Evolutionary conservation across 2,329 filamentous ascomycete genomes (phyloP).

Genomic region (Fusarium torulosum): DNA sequence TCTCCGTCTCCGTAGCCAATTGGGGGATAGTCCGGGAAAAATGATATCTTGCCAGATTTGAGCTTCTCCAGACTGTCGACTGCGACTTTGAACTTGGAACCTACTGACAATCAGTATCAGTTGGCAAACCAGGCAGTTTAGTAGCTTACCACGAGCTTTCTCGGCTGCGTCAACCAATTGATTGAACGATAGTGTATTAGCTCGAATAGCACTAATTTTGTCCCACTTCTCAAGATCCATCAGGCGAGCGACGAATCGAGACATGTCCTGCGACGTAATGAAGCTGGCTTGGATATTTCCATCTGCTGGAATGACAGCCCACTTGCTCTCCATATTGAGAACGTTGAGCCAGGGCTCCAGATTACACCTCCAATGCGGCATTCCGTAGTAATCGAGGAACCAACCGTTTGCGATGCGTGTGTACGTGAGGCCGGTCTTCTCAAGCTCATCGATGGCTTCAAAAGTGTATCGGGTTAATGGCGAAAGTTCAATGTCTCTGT

Average conservation of each 20-base stretch:
- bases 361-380: conserved; percentile 39
- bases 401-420: conserved; percentile 42
- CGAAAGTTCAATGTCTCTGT: conserved; percentile 34
- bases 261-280: conserved; percentile 43
- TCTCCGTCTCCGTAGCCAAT: conserved; percentile 34
- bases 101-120: neutral
- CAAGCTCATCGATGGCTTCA: conserved; percentile 36
- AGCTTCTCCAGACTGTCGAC: conserved; percentile 42
- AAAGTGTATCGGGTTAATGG: conserved; percentile 43
- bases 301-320: conserved; percentile 38
- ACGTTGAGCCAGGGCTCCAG: conserved; percentile 45
- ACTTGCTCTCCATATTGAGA: conserved; percentile 42
- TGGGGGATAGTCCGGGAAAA: conserved; percentile 34
- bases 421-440: conserved; percentile 16
- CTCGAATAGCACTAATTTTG: conserved; percentile 20
- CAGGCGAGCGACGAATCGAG: conserved; percentile 26
- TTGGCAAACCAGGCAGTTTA: rapidly evolving
- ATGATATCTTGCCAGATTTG: conserved; percentile 44
- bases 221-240: conserved; percentile 36
- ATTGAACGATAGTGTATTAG: conserved; percentile 26
- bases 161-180: conserved; percentile 30
- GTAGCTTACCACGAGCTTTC: conserved; percentile 21
- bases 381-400: conserved; percentile 48
- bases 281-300: conserved; percentile 31
- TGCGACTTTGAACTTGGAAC: conserved; percentile 26